Evolutionary conservation across 2,329 filamentous ascomycete genomes (phyloP), one percentile per base, ranked within the genome.

Genomic region (Colletotrichum tabaci): DNA sequence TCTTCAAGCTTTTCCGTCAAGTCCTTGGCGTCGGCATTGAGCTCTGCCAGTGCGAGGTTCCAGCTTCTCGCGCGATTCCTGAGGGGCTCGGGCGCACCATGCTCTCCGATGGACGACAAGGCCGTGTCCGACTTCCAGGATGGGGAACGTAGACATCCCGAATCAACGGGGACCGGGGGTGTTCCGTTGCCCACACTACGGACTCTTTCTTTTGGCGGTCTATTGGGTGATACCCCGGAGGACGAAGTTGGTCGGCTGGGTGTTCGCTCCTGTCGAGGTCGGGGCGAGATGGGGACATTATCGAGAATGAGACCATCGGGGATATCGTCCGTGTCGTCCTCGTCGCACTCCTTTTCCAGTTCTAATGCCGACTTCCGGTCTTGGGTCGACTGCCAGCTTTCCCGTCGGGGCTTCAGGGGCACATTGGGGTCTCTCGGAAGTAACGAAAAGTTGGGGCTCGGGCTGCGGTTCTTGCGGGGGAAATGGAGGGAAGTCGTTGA

Each of bases 281-380:
- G 86, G n/a, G 94, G 94, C 0, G 93, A 95, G 56, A 96, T 90
- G 6, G 94, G 94, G 2, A 96, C 91, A 74, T 96, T 96, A 82
- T 94, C 93, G 57, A 96, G 88, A 63, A 95, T 87, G 30, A 93
- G 88, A 65, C 94, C 93, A 35, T 95, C 93, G 0, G 94, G 94
- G 40, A 96, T 91, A 68, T 94, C 90, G 77, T 95, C 93, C 65
- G 91, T 92, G 65, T 95, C 92, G 75, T 95, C 92, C 61, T 92
- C 90, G 75, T 94, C 91, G 73, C 88, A 95, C 78, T 96, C 93
- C 66, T 89, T 88, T 79, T 96, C 94, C 63, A 94, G 84, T 76
- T 95, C 90, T 71, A 91, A 83, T 1, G 89, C 86, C 0, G 91
- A 90, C 80, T 94, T 96, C 68, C 91, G 87, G 52, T 89, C 86